Base-by-base conservation (phyloP, 345 rosid species). In the Nephelium lappaceum region DNA sequence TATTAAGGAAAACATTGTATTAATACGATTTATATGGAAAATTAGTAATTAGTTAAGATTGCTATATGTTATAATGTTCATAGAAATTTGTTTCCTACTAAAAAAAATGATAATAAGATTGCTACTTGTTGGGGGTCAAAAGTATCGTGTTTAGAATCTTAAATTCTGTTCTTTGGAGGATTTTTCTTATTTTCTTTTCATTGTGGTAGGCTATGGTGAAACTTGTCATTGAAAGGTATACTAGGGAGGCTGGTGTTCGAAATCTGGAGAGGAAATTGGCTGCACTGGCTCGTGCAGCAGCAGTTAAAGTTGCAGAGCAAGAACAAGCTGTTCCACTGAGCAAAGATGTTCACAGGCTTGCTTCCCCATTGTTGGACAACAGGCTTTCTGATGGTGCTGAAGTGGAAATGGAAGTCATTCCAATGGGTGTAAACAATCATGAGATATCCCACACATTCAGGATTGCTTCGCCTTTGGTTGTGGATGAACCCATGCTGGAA, bases 211-310 rank as follows among this genome's bases (percentile, higher is more conserved):
- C 81, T 80, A 87, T 86, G 88, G 99, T 94, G 84, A 88, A 89
- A 85, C 92, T 90, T 75, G 83, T 96, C 81, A 93, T 96, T 80
- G 93, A 93, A 81, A 86, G 97, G 80, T 96, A 96, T 88, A 96
- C 99, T 78, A 91, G 98, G 79, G 99, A 96, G 87, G 98, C 99
- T 18, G 99, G 98, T 39, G 98, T 96, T 67, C 88, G 99, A 67
- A 92, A 84, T 83, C 84, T 96, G 79, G 98, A 94, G 86, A 91
- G 99, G 78, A 92, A 89, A 76, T 83, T 96, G 87, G 97, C 98
- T 85, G 97, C 99, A 68, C 78, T 96, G 82, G 98, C 99, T 81
- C 95, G 98, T 80, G 98, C 98, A 79, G 98, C 98, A 65, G 99
- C 98, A 70, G 97, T 96, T 62, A 93, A 83, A 87, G 93, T 94